Evolutionary conservation across 805 yeast species (phyloP).

Genomic region (Phaffomyces thermotolerans): DNA sequence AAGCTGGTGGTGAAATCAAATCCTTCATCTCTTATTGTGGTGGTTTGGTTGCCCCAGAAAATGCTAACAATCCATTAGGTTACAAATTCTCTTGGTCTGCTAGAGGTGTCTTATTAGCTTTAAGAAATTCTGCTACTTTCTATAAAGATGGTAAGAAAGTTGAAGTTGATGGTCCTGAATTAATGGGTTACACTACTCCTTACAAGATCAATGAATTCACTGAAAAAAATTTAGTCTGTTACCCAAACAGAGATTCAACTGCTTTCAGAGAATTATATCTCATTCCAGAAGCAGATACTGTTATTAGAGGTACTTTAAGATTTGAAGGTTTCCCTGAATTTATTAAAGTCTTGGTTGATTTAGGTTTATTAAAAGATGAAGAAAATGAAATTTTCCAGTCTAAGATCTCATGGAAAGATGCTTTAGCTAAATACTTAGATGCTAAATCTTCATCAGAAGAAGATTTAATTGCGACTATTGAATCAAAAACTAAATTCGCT

Average conservation of each 20-base stretch:
- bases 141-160: slow-evolving; percentile 81
- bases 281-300: slow-evolving; percentile 96
- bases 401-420: slow-evolving; percentile 80
- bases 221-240: slow-evolving; percentile 57
- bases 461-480: slow-evolving; percentile 72
- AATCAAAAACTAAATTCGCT: slow-evolving; percentile 72
- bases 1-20: slow-evolving; percentile 82
- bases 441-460: slow-evolving; percentile 61
- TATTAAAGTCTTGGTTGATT: slow-evolving; percentile 88
- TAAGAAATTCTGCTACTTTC: slow-evolving; percentile 88
- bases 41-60: slow-evolving; percentile 97
- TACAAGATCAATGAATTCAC: slow-evolving; percentile 95
- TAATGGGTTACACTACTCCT: slow-evolving; percentile 93
- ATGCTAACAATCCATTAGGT: slow-evolving; percentile 96
- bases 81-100: slow-evolving; percentile 99
- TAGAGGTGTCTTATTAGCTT: slow-evolving; percentile 92
- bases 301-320: slow-evolving; percentile 94
- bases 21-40: slow-evolving; percentile 97
- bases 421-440: slow-evolving; percentile 67
- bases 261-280: slow-evolving; percentile 83
- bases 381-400: slow-evolving; percentile 50
- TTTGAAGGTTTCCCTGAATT: slow-evolving; percentile 99
- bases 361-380: slow-evolving; percentile 84
- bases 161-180: slow-evolving; percentile 75
- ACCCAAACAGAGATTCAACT: slow-evolving; percentile 98